phyloP scores from a whole-genome alignment of 1,284 basidiomycete species.

The Trichosporon faecale region DNA sequence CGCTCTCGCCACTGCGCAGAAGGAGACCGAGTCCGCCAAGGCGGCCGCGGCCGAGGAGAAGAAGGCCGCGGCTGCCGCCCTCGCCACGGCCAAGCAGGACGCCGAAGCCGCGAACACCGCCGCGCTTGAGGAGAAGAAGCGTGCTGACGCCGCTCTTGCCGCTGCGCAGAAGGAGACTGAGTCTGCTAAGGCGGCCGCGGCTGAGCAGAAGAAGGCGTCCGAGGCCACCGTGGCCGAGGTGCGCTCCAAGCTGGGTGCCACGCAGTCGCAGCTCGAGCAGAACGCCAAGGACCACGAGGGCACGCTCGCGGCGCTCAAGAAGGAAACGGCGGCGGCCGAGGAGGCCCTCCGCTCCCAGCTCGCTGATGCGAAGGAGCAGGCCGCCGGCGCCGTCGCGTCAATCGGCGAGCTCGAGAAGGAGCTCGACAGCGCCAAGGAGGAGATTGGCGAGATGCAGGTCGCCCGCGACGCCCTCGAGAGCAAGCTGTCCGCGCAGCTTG shows the following conservation, averaged over 20 bases:
- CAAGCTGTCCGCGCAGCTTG: slow-evolving; percentile 15
- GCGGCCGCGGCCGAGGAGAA: slow-evolving; percentile 1
- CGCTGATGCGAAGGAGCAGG: neutral
- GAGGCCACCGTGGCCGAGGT: neutral
- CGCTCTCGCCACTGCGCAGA: neutral
- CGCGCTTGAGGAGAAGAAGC: neutral
- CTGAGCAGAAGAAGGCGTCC: neutral
- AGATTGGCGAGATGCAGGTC: slow-evolving; percentile 19
- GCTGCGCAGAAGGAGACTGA: neutral
- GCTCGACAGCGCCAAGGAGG: slow-evolving; percentile 23
- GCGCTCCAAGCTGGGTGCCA: neutral
- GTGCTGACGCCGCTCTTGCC: neutral
- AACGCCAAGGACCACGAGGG: slow-evolving; percentile 12
- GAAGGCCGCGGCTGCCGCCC: neutral
- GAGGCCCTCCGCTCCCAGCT: neutral
- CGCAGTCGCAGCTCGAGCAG: slow-evolving; percentile 4
- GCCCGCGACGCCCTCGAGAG: slow-evolving; percentile 34
- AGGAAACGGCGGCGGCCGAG: slow-evolving; percentile 2
- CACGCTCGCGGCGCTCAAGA: slow-evolving; percentile 1
- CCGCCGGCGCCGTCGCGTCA: neutral
- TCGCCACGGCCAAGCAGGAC: neutral
- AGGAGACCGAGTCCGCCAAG: neutral
- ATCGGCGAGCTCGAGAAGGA: slow-evolving; percentile 16
- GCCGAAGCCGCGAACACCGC: neutral
- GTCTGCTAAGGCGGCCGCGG: neutral